Evolutionary conservation across 2,329 filamentous ascomycete species (phyloP).

Genomic region (Xylariaceae sp.): DNA sequence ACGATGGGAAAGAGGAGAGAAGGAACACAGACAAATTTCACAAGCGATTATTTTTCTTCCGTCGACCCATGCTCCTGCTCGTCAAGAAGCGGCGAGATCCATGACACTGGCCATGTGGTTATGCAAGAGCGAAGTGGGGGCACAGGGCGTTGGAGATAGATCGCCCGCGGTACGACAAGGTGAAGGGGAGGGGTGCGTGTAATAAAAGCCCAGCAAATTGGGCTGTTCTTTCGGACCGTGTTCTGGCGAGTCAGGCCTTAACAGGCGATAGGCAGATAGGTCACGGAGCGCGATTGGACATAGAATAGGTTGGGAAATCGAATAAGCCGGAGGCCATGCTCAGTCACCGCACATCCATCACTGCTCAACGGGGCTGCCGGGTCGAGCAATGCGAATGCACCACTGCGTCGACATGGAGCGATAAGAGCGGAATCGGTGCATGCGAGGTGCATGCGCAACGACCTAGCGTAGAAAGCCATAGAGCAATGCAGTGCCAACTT

Average conservation of each 20-base stretch:
- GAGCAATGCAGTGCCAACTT: no score
- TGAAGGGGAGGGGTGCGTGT: constrained; percentile 19
- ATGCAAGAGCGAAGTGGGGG: constrained; percentile 21
- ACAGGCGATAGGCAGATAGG: constrained; percentile 4
- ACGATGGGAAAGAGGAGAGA: constrained; percentile 9
- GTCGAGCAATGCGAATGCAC: no score
- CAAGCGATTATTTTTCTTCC: constrained; percentile 21
- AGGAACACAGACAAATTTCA: constrained; percentile 19
- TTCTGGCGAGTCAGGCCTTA: constrained; percentile 27
- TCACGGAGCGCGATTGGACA: no score
- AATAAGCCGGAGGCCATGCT: neutral
- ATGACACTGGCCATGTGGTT: constrained; percentile 30
- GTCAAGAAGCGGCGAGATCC: constrained; percentile 5
- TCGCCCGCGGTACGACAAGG: constrained; percentile 10
- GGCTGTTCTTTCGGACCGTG: constrained; percentile 25
- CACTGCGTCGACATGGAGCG: no score
- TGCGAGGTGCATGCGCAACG: no score
- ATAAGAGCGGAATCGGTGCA: no score
- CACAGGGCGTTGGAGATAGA: constrained; percentile 22
- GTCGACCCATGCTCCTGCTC: constrained; percentile 12
- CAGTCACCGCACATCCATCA: neutral
- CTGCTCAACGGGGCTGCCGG: no score
- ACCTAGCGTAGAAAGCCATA: no score
- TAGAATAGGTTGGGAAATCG: no score
- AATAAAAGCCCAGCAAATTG: constrained; percentile 22